phyloP scores from a whole-genome alignment of 2,329 filamentous ascomycete species.

The Apiospora aurea region DNA sequence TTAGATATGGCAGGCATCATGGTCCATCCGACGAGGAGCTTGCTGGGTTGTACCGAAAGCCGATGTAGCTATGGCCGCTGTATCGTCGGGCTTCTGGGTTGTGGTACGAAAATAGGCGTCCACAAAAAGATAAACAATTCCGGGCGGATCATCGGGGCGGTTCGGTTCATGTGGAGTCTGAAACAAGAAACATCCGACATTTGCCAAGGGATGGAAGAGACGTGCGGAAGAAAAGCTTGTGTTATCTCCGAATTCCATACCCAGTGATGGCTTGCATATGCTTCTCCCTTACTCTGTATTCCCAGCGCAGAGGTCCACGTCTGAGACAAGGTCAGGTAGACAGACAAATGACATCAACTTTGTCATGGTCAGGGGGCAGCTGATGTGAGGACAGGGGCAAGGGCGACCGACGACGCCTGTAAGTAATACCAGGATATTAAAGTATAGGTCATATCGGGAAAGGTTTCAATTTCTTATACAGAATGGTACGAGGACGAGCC shows the following conservation, averaged over 20 bases:
- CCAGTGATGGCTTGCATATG: constrained; percentile 6
- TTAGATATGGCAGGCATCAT: not conserved
- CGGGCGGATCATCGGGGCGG: not conserved
- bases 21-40: not conserved
- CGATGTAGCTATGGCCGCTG: not conserved
- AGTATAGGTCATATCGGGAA: not conserved
- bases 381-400: not conserved
- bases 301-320: not conserved
- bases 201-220: not conserved
- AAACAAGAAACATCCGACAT: not conserved
- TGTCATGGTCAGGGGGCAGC: not conserved
- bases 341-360: constrained; percentile 1
- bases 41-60: not conserved
- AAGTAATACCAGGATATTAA: not conserved
- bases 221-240: not conserved
- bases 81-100: not conserved
- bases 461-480: not conserved
- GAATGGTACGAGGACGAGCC: not conserved
- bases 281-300: not conserved
- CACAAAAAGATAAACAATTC: not conserved
- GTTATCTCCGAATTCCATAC: not conserved
- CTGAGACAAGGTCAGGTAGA: not conserved
- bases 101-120: not conserved
- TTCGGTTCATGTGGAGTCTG: not conserved
- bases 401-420: not conserved